phyloP scores from a whole-genome alignment of 768 basidiomycete species.

The Lactarius pseudohatsudake region DNA sequence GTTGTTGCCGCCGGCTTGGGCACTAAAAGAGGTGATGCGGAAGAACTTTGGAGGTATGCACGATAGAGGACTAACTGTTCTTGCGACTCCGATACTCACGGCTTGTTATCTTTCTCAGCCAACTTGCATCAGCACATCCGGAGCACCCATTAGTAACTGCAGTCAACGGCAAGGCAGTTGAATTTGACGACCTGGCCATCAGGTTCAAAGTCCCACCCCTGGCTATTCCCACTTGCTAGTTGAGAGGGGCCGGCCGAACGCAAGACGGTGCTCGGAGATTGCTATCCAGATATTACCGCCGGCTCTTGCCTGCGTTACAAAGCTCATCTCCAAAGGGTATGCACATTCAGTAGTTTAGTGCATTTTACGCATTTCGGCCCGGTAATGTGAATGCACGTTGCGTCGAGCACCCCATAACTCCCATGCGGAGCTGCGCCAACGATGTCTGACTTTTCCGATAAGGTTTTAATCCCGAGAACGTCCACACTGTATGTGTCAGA shows the following conservation, averaged over 20 bases:
- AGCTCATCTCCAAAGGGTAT: background rate
- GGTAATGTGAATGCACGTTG: slow-evolving; percentile 10
- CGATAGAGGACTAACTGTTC: slow-evolving; percentile 12
- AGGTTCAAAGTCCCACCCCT: slow-evolving; percentile 61
- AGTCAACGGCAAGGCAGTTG: slow-evolving; percentile 53
- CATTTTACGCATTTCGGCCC: slow-evolving; percentile 9
- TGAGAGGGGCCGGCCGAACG: background rate
- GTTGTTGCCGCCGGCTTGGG: slow-evolving; percentile 64
- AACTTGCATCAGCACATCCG: slow-evolving; percentile 52
- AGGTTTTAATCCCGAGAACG: background rate
- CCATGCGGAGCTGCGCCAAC: slow-evolving; percentile 10
- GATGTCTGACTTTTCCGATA: slow-evolving; percentile 2
- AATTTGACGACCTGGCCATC: slow-evolving; percentile 63
- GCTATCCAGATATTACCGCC: slow-evolving; percentile 8
- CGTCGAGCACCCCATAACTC: background rate
- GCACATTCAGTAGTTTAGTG: background rate
- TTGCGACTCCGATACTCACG: slow-evolving; percentile 20
- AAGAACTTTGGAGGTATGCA: slow-evolving; percentile 70
- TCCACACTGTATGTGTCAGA: background rate
- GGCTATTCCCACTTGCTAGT: slow-evolving; percentile 36
- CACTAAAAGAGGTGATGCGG: slow-evolving; percentile 58
- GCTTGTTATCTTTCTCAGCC: slow-evolving; percentile 35
- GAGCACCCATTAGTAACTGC: slow-evolving; percentile 69
- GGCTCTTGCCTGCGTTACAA: background rate
- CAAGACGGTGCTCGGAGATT: slow-evolving; percentile 9